phyloP scores from a whole-genome alignment of 768 basidiomycete species.

The Amanita thiersii region DNA sequence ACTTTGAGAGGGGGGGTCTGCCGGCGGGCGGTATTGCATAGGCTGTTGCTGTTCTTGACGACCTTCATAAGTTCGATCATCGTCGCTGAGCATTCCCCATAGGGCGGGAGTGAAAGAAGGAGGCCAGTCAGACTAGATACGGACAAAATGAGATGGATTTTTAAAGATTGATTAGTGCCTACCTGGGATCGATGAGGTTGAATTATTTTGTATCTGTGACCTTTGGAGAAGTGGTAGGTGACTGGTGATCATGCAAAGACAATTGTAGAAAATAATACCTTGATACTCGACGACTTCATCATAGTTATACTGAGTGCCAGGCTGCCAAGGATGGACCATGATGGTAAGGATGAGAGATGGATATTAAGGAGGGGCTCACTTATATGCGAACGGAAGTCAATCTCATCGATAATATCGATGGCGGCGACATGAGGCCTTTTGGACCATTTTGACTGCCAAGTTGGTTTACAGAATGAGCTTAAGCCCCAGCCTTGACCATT shows the following conservation, averaged over 20 bases:
- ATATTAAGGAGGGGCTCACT: not conserved
- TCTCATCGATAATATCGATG: constrained; percentile 5
- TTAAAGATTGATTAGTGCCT: not conserved
- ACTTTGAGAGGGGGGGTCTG: constrained; percentile 9
- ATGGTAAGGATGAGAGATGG: not conserved
- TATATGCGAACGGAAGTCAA: not conserved
- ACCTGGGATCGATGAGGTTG: constrained; percentile 69
- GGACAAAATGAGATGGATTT: not conserved
- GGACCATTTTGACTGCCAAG: too few species aligned
- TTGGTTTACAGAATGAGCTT: too few species aligned
- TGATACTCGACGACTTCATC: constrained; percentile 50
- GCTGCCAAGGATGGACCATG: constrained; percentile 39
- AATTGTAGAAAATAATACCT: constrained; percentile 24
- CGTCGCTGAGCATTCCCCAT: constrained; percentile 48
- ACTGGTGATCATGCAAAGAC: not conserved
- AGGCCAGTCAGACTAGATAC: constrained; percentile 56
- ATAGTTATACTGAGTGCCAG: constrained; percentile 49
- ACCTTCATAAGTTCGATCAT: constrained; percentile 9
- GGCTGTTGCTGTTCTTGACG: constrained; percentile 20
- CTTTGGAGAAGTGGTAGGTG: constrained; percentile 22
- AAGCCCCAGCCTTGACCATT: too few species aligned
- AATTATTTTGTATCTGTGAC: constrained; percentile 57
- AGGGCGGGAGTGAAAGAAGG: constrained; percentile 55
- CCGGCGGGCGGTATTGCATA: constrained; percentile 18
- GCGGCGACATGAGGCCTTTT: too few species aligned